Base-by-base conservation (phyloP, 768 basidiomycete genomes). In the Mycena latifolia region DNA sequence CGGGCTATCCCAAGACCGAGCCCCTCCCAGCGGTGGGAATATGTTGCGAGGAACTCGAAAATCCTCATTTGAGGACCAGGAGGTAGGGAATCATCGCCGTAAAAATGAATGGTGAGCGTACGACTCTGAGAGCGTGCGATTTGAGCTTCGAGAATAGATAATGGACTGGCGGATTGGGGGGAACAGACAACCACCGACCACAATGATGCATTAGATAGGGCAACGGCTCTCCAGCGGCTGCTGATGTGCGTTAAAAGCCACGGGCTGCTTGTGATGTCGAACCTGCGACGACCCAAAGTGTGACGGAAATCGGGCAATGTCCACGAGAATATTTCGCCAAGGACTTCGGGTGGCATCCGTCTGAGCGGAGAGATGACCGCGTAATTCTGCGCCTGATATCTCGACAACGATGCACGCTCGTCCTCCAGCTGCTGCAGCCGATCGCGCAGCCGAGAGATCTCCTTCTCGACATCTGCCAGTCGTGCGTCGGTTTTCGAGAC, bases 281-380 rank as follows among this genome's bases (percentile, higher is more conserved):
- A 43, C n/a, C 20, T n/a, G 41, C 29, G 3, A 52, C 31, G 2
- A 52, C 20, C 14, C 33, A 20, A 6, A 31, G 31, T 33, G n/a
- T n/a, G n/a, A n/a, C n/a, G n/a, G 50, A 31, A 29, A 52, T 52
- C 31, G n/a, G 28, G 14, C 50, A 52, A n/a, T n/a, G n/a, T n/a
- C n/a, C n/a, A n/a, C n/a, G n/a, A n/a, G n/a, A n/a, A n/a, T n/a
- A n/a, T n/a, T n/a, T n/a, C n/a, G n/a, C n/a, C n/a, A n/a, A n/a
- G n/a, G n/a, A n/a, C n/a, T n/a, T n/a, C n/a, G n/a, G n/a, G n/a
- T n/a, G n/a, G n/a, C n/a, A n/a, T n/a, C n/a, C n/a, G n/a, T n/a
- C n/a, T n/a, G n/a, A n/a, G 28, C 11, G 29, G 29, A 22, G 50
- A 52, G 6, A 52, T 3, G 3, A 52, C 22, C 10, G 3, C 31